phyloP scores from a whole-genome alignment of 257 asterid species.

The Fraxinus pennsylvanica region DNA sequence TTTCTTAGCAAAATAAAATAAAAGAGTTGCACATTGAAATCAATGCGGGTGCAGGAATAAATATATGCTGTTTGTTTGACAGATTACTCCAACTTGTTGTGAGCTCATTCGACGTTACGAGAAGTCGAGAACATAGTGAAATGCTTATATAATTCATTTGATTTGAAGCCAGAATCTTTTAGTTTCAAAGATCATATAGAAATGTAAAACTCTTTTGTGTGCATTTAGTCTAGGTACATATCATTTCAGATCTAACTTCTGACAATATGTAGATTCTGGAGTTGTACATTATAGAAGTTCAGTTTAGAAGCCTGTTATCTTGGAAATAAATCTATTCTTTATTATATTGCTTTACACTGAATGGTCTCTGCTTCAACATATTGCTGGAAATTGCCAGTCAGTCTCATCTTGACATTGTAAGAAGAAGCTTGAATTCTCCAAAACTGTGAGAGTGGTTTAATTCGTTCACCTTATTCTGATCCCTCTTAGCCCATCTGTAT shows the following conservation, averaged over 20 bases:
- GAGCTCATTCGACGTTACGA: background rate
- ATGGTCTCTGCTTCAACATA: background rate
- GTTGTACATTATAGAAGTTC: background rate
- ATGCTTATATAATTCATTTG: background rate
- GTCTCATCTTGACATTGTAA: background rate
- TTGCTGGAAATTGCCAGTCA: background rate
- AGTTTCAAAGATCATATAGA: background rate
- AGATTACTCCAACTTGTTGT: background rate
- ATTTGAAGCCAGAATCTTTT: background rate
- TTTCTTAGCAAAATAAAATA: background rate
- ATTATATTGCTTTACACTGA: constrained; percentile 16
- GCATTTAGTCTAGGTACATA: background rate
- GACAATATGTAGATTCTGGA: background rate
- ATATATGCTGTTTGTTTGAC: background rate
- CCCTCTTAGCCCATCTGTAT: background rate
- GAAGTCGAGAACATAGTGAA: background rate
- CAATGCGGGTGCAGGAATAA: background rate
- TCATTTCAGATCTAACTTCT: background rate
- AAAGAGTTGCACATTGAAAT: no score
- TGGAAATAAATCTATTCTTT: no score
- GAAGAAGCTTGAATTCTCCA: background rate
- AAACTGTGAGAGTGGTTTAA: background rate
- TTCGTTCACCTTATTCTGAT: background rate
- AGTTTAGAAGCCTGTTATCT: background rate
- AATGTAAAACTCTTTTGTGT: background rate